Evolutionary conservation across 2,329 filamentous ascomycete species (phyloP), one percentile per base, ranked within the genome.

Genomic region (Nemania sp.): DNA sequence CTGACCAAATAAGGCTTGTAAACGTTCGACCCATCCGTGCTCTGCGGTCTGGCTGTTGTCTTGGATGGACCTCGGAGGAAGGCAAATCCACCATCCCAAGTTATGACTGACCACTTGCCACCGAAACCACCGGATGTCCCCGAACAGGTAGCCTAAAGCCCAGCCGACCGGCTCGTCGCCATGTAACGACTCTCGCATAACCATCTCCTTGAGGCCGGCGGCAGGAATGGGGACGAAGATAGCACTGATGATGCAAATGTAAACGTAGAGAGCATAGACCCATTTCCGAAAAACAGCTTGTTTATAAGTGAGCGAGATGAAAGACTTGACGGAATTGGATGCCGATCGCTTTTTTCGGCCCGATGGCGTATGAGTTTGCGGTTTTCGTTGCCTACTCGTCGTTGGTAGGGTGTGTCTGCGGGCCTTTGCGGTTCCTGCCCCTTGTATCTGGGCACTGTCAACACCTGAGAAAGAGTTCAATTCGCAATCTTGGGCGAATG

Each of bases 131-230:
- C 85, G 82, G 11, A 93, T 72, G 68, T 96, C 90, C 12, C 94
- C 93, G 63, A 98, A 85, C 2, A 97, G 78, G 74, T 99, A 99
- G 1, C 91, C 89, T 11, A 97, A 75, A 0, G 92, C 93, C 95
- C 95, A 99, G 2, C 94, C 91, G 46, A 99, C 85, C 0, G 95
- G 92, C 68, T 99, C 95, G 53, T 87, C 79, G 15, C 86, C 87
- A 35, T 82, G 71, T 1, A 99, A 80, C 13, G 92, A 92, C 63
- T 84, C 80, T 45, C 78, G 76, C 40, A 83, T 77, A 51, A 98
- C 86, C 67, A 91, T 90, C 2, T 80, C 79, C 55, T 92, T 85
- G 29, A 98, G 83, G 0, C 87, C 90, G 2, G 87, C 76, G 10
- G 54, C 61, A 12, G 62, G 65, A 32, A 70, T n/a, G 1, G 72